Percentiles rank a stretch among this genome's conserved stretches.
Conservation (phyloP, 1,284 basidiomycete species). For the Omphalotus olearius region DNA sequence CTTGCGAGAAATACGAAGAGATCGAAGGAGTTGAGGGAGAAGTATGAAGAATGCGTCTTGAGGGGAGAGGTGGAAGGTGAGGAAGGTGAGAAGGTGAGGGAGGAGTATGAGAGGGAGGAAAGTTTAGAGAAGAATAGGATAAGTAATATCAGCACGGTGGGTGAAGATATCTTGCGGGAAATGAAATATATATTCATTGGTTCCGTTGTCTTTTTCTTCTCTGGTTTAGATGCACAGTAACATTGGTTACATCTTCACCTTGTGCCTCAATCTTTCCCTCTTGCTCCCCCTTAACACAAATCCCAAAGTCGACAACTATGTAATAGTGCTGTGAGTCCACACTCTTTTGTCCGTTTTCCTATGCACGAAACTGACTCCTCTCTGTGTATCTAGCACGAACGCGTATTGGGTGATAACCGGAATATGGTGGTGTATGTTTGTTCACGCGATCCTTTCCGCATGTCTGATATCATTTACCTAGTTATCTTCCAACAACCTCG, state of each 20-base stretch:
- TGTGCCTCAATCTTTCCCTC: slow-evolving; percentile 68
- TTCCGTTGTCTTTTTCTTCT: background rate
- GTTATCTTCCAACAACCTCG: slow-evolving; percentile 76
- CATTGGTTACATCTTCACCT: slow-evolving; percentile 65
- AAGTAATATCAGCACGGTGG: slow-evolving; percentile 79
- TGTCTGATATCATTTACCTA: slow-evolving; percentile 22
- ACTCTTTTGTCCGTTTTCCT: background rate
- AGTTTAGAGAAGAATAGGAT: slow-evolving; percentile 82
- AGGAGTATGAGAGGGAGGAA: slow-evolving; percentile 73
- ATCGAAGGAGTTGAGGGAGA: slow-evolving; percentile 53
- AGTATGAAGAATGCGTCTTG: slow-evolving; percentile 42
- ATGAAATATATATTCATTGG: no score
- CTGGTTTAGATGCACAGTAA: slow-evolving; percentile 63
- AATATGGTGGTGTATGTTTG: slow-evolving; percentile 74
- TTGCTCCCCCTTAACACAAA: slow-evolving; percentile 66
- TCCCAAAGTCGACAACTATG: slow-evolving; percentile 70
- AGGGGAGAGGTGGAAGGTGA: slow-evolving; percentile 47
- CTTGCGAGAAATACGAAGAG: slow-evolving; percentile 77
- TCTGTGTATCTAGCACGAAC: slow-evolving; percentile 45
- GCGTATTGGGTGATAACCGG: slow-evolving; percentile 72
- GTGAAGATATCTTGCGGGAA: slow-evolving; percentile 17
- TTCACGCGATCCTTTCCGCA: background rate
- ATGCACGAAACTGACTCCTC: slow-evolving; percentile 6
- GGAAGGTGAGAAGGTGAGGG: slow-evolving; percentile 49
- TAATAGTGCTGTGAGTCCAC: slow-evolving; percentile 50